A percentile compares a stretch with the other conserved stretches of the same genome.
These are phyloP conservation scores for Pleomassaria siparia DNA, from an alignment of 2,329 filamentous ascomycete genomes.

Conservation along the genomic window DNA sequence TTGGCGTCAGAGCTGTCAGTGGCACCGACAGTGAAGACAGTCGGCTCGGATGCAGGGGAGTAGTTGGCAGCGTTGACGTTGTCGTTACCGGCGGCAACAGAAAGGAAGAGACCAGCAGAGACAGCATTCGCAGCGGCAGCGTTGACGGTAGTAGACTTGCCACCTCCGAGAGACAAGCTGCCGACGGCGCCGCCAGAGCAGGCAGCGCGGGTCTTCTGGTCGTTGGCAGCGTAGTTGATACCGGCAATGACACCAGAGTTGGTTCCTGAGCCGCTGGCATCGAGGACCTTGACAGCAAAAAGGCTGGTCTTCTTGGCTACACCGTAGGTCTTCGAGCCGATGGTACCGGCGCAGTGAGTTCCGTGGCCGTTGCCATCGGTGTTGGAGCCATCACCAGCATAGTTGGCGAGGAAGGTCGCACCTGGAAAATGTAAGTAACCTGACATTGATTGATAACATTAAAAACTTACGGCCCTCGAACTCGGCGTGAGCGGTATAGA, in stretches of 20 bases:
- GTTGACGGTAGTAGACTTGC: constrained; percentile 40
- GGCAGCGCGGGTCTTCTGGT: constrained; percentile 32
- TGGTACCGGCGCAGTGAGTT: constrained; percentile 42
- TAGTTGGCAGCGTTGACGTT: constrained; percentile 32
- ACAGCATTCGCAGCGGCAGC: constrained; percentile 40
- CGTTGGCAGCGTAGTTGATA: constrained; percentile 41
- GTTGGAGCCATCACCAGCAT: constrained; percentile 37
- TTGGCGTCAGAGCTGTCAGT: constrained; percentile 39
- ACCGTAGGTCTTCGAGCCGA: constrained; percentile 42
- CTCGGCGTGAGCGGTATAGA: constrained; percentile 55
- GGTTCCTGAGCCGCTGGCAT: constrained; percentile 41
- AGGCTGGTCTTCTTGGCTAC: constrained; percentile 43
- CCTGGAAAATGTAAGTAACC: constrained; percentile 11
- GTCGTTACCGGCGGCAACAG: constrained; percentile 46
- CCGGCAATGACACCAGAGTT: constrained; percentile 45
- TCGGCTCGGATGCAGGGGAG: constrained; percentile 43
- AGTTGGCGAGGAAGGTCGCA: constrained; percentile 43
- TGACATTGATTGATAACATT: neutral
- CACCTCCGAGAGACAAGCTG: constrained; percentile 46
- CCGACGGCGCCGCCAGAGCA: constrained; percentile 41
- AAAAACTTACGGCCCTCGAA: constrained; percentile 39
- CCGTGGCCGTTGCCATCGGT: constrained; percentile 45
- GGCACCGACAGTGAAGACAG: constrained; percentile 45
- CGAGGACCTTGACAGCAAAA: constrained; percentile 46
- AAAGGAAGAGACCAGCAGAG: constrained; percentile 42